Evolutionary conservation across 2,329 filamentous ascomycete species (phyloP).

Genomic region (Tolypocladium sp.): DNA sequence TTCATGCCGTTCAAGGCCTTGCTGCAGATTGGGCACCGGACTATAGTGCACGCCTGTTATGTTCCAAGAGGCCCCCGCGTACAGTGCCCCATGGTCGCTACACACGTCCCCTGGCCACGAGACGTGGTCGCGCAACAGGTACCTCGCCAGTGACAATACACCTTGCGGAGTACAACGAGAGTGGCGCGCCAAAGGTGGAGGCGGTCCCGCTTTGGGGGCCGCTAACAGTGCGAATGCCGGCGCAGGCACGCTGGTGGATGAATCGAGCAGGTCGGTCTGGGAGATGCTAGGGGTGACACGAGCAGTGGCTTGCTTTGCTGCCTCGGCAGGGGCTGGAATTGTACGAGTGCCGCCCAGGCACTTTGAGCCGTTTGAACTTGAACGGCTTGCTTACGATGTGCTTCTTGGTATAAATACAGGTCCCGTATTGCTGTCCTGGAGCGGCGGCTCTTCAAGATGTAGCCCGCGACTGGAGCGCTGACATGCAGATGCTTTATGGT

Average conservation of each 20-base stretch:
- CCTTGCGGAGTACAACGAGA: background rate
- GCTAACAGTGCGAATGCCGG: background rate
- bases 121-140: background rate
- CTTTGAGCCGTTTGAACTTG: background rate
- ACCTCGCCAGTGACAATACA: background rate
- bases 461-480: background rate
- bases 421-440: background rate
- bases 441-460: background rate
- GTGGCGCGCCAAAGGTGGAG: background rate
- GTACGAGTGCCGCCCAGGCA: background rate
- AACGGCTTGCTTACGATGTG: background rate
- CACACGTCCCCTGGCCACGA: background rate
- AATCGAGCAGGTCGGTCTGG: background rate
- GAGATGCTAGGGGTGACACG: background rate
- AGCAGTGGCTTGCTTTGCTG: background rate
- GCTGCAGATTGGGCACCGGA: conserved; percentile 3
- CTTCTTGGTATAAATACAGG: too few species aligned
- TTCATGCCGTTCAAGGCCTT: background rate
- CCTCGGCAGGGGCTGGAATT: background rate
- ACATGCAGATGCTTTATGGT: background rate
- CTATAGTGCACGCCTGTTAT: background rate
- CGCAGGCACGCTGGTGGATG: background rate
- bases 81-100: background rate
- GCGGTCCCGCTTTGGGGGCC: background rate
- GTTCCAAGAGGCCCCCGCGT: background rate